Base-by-base conservation (phyloP, 176 grass and related monocot genomes). In the Rhynchospora breviuscula region DNA sequence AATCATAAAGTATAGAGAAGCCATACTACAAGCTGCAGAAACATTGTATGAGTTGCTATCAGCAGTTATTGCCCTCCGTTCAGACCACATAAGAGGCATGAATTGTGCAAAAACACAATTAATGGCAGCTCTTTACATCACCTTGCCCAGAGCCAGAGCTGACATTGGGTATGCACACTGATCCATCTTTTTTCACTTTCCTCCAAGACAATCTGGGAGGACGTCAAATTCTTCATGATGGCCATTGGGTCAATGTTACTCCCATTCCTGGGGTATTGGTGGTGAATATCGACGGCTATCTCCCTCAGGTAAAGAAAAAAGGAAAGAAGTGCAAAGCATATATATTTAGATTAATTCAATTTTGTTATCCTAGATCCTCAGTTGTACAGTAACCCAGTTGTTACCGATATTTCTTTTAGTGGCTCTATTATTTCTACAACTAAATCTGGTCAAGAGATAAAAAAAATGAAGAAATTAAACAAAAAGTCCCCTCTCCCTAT, bases 141-240 rank as follows among this genome's bases (percentile, higher is more conserved):
- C 47, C 86, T 3, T 88, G 86, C 12, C 69, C 86, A 23, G 58
- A 88, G 54, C 86, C 86, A 3, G 35, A 88, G 11, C 78, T 89
- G 1, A 85, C 83, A 10, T 67, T 85, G 13, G 88, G 88, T 17
- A 49, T 19, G 43, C 88, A 89, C 65, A 77, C 79, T 0, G 88
- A 86, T 70, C 70, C 79, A 10, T 66, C 73, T 33, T 63, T 83
- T 83, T 35, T 85, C 44, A 86, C 88, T 9, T 56, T 89, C 22
- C 79, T 89, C 3, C 84, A 89, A 49, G 79, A 89, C 21, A 1
- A 14, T 13, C n/a, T 89, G 11, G 79, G 84, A 4, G 84, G 84
- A 21, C 47, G 86, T 7, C 88, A 86, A 61, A 35, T 79, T 1
- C 79, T 86, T 51, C 49, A 71, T 52, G 8, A 79, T 63, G 74